Evolutionary conservation across 169 alveolate genomes (phyloP), one percentile per base, ranked within the genome.

Genomic region (Plasmodium sp.): DNA sequence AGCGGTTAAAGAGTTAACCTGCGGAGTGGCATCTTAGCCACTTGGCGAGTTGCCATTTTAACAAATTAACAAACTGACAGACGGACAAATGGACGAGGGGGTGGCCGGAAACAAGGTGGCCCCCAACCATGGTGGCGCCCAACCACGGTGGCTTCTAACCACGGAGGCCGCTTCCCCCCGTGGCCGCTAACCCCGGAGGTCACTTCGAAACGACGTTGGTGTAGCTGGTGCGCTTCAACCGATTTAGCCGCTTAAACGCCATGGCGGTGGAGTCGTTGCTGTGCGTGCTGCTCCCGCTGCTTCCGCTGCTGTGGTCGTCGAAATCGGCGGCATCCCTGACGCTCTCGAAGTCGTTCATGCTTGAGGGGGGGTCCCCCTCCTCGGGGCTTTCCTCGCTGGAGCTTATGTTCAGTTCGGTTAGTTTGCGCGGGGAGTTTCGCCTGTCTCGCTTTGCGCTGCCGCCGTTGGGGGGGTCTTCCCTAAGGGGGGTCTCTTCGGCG

Each of bases 211-310:
- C 91, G 22, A 90, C 94, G 51, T 67, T 67, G 22, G 91, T 62
- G 41, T 90, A 90, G 58, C 94, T 90, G 7, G 94, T 90, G 39
- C 94, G 82, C 83, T 34, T 90, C 34, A 90, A 58, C 41, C 71
- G 58, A 31, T 90, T 90, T 22, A 90, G 43, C 4, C 94, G 33
- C 54, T 74, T 79, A 67, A 81, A 90, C 9, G 88, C 81, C 86
- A 86, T 86, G 36, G 90, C 94, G 2, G 94, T 81, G 27, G 94
- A 90, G 73, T 90, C 94, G 73, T 81, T 58, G 22, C 92, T 80
- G 54, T 81, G 74, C 2, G 72, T 48, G 54, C 92, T 90, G 39
- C 81, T 90, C 43, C 74, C 22, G 71, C 88, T 67, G 31, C 74
- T 43, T 5, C 43, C 74, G 34, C 77, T 71, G 16, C 51, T 81